phyloP scores from a whole-genome alignment of 1,284 basidiomycete species.

The Ceratobasidium sp. region DNA sequence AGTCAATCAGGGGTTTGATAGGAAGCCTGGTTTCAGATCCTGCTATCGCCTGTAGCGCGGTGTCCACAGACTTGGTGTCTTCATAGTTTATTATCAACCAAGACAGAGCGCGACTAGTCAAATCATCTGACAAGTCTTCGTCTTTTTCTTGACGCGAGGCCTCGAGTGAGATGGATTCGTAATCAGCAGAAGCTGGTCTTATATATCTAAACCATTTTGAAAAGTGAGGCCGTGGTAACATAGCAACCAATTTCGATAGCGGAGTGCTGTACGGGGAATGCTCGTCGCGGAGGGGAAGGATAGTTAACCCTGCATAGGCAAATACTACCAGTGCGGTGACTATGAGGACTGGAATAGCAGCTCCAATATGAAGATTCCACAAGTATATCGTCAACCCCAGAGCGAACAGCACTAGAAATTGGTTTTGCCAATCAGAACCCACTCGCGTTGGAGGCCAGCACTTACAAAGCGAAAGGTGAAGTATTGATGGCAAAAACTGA shows the following conservation, averaged over 20 bases:
- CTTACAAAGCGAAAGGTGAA: constrained; percentile 28
- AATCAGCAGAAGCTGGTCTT: not conserved
- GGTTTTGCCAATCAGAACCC: too few relatives aligned
- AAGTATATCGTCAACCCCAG: not conserved
- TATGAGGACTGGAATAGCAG: not conserved
- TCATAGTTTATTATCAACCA: constrained; percentile 25
- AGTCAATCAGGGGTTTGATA: not conserved
- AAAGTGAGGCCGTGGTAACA: not conserved
- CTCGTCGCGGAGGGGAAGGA: constrained; percentile 6
- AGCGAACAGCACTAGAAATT: constrained; percentile 8
- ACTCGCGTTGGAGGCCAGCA: not conserved
- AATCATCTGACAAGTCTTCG: not conserved
- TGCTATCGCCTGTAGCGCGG: constrained; percentile 21
- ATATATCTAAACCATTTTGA: not conserved
- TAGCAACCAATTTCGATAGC: not conserved
- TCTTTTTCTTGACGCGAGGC: not conserved
- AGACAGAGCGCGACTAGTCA: constrained; percentile 12
- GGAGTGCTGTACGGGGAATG: constrained; percentile 12
- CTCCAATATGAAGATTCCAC: constrained; percentile 8
- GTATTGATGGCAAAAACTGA: not conserved
- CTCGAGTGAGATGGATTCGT: not conserved
- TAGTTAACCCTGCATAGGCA: not conserved
- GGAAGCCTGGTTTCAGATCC: not conserved
- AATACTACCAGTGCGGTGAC: not conserved
- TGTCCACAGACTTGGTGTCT: not conserved